A percentile compares a stretch with the other conserved stretches of the same genome.
These are phyloP conservation scores for Trichoderma sp. DNA, from an alignment of 2,329 filamentous ascomycete species.

Conservation along the genomic window DNA sequence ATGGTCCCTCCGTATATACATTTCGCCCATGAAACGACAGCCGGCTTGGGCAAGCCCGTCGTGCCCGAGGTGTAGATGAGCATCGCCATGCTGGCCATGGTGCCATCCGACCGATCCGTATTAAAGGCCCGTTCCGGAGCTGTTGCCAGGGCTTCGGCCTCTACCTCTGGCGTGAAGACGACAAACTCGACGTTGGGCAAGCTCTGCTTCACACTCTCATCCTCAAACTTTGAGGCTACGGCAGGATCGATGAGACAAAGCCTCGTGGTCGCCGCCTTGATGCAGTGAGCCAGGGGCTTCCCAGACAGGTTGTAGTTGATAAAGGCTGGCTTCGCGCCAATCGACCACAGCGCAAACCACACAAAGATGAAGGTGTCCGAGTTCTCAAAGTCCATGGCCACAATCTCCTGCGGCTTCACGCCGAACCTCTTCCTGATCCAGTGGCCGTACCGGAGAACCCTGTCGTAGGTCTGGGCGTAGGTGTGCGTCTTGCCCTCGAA, in stretches of 20 bases:
- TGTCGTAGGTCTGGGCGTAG: constrained; percentile 75
- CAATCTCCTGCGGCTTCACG: constrained; percentile 71
- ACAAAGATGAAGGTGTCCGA: constrained; percentile 76
- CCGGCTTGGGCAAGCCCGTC: constrained; percentile 80
- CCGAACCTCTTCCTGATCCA: constrained; percentile 69
- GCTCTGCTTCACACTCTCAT: constrained; percentile 56
- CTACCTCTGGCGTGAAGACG: constrained; percentile 60
- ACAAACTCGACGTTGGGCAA: constrained; percentile 59
- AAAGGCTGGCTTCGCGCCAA: constrained; percentile 81
- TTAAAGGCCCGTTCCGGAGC: constrained; percentile 61
- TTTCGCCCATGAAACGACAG: constrained; percentile 75
- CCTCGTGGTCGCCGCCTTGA: constrained; percentile 66
- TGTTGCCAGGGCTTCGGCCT: constrained; percentile 56
- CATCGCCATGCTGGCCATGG: constrained; percentile 62
- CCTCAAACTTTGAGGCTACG: constrained; percentile 57
- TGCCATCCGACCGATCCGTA: constrained; percentile 53
- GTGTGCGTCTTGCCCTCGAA: constrained; percentile 71
- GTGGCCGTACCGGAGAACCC: constrained; percentile 68
- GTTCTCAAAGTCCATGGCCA: constrained; percentile 81
- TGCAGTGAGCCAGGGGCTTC: constrained; percentile 71
- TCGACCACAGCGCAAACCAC: constrained; percentile 76
- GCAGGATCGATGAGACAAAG: constrained; percentile 70
- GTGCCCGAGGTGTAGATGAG: constrained; percentile 88
- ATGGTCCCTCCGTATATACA: constrained; percentile 51
- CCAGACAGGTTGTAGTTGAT: constrained; percentile 84